These are phyloP conservation scores for Fusarium subglutinans DNA, from an alignment of 2,329 filamentous ascomycete species.

Conservation along the genomic window DNA sequence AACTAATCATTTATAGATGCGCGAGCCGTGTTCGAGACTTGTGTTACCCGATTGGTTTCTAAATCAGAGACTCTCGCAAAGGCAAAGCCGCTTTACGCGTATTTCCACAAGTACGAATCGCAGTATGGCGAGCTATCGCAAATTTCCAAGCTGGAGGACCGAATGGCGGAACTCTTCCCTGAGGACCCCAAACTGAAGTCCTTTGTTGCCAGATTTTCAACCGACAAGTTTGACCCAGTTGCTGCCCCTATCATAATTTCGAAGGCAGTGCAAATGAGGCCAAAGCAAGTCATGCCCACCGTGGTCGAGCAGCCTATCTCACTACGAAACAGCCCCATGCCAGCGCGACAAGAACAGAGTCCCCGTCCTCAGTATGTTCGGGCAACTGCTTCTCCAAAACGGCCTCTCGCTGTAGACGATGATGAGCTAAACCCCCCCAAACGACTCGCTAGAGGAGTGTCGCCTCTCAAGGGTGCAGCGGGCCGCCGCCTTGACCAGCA, in stretches of 20 bases:
- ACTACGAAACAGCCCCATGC: constrained; percentile 56
- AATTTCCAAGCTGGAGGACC: constrained; percentile 87
- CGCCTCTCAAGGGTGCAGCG: constrained; percentile 90
- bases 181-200: constrained; percentile 80
- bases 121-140: constrained; percentile 93
- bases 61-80: constrained; percentile 79
- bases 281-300: constrained; percentile 62
- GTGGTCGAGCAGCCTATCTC: constrained; percentile 63
- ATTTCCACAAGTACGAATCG: constrained; percentile 95
- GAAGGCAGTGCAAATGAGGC: constrained; percentile 77
- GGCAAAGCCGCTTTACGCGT: constrained; percentile 85
- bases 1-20: constrained; percentile 70
- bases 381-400: constrained; percentile 65
- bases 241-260: constrained; percentile 85
- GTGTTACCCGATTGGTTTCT: constrained; percentile 81
- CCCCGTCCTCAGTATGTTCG: constrained; percentile 60
- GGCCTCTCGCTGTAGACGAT: constrained; percentile 73
- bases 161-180: constrained; percentile 94
- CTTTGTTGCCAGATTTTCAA: constrained; percentile 80
- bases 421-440: constrained; percentile 79
- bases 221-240: constrained; percentile 80
- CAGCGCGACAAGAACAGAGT: constrained; percentile 50
- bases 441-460: constrained; percentile 89
- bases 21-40: constrained; percentile 94
- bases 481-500: constrained; percentile 86